Evolutionary conservation across 352 stramenopile species (phyloP).

Genomic region (Phytophthora vignae): DNA sequence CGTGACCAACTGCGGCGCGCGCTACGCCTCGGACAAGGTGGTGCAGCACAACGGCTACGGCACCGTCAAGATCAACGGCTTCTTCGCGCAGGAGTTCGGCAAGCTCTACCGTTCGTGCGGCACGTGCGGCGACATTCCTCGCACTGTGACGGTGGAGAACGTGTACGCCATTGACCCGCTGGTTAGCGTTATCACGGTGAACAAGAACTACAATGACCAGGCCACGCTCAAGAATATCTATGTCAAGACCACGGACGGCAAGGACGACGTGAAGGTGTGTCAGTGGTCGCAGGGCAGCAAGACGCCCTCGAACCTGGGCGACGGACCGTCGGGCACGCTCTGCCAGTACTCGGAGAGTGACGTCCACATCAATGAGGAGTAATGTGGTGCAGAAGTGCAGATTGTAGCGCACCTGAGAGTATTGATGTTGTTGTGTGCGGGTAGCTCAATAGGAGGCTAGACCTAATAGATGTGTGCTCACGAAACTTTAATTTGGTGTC

Average conservation of each 20-base stretch:
- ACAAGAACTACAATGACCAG: conserved; percentile 46
- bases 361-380: conserved; percentile 19
- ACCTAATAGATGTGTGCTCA: conserved; percentile 1
- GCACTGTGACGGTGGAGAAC: conserved; percentile 40
- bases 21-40: too few relatives aligned
- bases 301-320: too few relatives aligned
- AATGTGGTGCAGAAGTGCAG: conserved; percentile 7
- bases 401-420: conserved; percentile 6
- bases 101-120: conserved; percentile 30
- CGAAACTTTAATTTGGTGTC: conserved; percentile 1
- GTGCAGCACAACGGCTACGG: conserved; percentile 36
- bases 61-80: conserved; percentile 18
- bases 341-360: too few relatives aligned
- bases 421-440: conserved; percentile 26
- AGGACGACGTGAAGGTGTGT: too few relatives aligned
- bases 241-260: conserved; percentile 5
- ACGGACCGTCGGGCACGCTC: too few relatives aligned
- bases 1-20: too few relatives aligned
- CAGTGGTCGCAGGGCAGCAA: too few relatives aligned
- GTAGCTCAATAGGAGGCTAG: conserved; percentile 5
- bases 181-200: conserved; percentile 44
- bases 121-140: conserved; percentile 31
- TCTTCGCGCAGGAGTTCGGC: conserved; percentile 23
- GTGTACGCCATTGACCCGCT: conserved; percentile 41
- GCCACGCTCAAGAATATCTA: conserved; percentile 47